Percentiles rank a stretch among this genome's conserved stretches.
phyloP scores from a whole-genome alignment of 78 protist genomes.

The Speleostelium caveatum region DNA sequence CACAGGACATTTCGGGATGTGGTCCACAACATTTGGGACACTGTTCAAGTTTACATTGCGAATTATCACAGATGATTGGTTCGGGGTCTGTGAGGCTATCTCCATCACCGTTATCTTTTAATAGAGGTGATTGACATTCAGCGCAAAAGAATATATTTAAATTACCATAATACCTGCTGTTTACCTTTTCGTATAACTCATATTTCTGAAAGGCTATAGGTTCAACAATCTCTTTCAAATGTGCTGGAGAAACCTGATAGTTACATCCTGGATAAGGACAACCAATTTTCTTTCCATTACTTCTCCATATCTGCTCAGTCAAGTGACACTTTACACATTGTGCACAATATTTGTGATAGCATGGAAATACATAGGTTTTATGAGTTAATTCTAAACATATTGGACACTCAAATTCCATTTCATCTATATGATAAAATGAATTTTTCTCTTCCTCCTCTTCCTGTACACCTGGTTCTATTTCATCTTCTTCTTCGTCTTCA shows the following conservation, averaged over 20 bases:
- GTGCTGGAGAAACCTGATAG: background rate
- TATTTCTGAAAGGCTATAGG: background rate
- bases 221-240: constrained; percentile 14
- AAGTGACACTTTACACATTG: constrained; percentile 20
- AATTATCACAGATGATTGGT: background rate
- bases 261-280: constrained; percentile 50
- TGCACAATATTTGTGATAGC: constrained; percentile 34
- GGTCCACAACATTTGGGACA: constrained; percentile 34
- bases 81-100: background rate
- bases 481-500: too few species aligned
- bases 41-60: constrained; percentile 1
- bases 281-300: background rate
- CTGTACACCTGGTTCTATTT: too few species aligned
- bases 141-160: constrained; percentile 21
- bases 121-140: constrained; percentile 14
- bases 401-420: constrained; percentile 34
- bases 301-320: constrained; percentile 25
- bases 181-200: constrained; percentile 1
- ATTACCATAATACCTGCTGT: background rate
- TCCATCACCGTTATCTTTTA: background rate
- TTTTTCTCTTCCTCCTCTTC: too few species aligned
- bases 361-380: constrained; percentile 6
- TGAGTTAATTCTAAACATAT: constrained; percentile 17
- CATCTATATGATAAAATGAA: background rate
- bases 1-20: constrained; percentile 34